Conservation (phyloP, 345 rosid genomes). For the Murraya koenigii region DNA sequence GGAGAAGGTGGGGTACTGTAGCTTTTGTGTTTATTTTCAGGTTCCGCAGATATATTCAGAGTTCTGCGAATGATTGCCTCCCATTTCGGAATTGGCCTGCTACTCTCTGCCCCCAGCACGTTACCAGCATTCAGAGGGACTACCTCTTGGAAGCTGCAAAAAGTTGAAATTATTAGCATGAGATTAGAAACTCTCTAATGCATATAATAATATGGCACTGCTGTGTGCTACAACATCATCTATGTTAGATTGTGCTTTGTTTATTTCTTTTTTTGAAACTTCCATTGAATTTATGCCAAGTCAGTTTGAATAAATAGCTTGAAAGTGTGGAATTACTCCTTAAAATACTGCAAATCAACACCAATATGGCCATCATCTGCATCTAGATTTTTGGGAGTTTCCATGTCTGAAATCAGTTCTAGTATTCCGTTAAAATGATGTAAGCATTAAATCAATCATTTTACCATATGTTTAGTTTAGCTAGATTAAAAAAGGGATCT, state of each 20-base stretch:
- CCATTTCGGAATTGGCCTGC: conserved; percentile 85
- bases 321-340: neutral
- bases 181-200: neutral
- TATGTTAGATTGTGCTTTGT: neutral
- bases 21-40: conserved; percentile 59
- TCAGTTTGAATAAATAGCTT: neutral
- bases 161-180: neutral
- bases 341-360: neutral
- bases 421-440: neutral
- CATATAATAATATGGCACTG: neutral
- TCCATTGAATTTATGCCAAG: neutral
- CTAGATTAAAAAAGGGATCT: neutral
- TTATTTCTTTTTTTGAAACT: neutral
- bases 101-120: conserved; percentile 91
- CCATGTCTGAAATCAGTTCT: neutral
- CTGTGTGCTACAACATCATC: neutral
- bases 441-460: neutral
- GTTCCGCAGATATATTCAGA: conserved; percentile 60
- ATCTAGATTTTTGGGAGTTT: neutral
- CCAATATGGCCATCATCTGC: neutral
- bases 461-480: neutral
- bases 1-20: conserved; percentile 94
- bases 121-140: conserved; percentile 97
- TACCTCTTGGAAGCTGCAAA: conserved; percentile 88
- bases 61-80: conserved; percentile 86